Conservation (phyloP, 2,329 filamentous ascomycete species). For the Phialemonium atrogriseum region DNA sequence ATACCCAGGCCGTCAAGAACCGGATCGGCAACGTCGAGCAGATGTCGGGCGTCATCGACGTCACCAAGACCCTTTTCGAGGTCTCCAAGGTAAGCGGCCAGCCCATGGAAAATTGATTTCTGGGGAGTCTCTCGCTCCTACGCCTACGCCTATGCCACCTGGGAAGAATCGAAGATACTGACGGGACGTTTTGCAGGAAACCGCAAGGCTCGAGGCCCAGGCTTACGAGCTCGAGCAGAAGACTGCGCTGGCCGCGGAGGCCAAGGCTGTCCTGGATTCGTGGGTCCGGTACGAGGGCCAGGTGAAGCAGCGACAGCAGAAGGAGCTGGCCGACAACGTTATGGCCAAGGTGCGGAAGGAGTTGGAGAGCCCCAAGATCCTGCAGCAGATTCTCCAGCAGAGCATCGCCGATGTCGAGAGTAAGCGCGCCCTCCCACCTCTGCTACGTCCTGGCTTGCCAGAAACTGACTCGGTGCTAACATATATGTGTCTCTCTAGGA, state of each 20-base stretch:
- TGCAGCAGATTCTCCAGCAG: conserved; percentile 97
- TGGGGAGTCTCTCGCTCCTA: neutral
- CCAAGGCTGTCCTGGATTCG: conserved; percentile 91
- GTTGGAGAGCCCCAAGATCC: conserved; percentile 92
- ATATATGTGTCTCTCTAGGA: conserved; percentile 29
- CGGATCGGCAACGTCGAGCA: conserved; percentile 93
- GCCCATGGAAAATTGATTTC: neutral
- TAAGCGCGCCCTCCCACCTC: conserved; percentile 32
- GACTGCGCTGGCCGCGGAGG: conserved; percentile 85
- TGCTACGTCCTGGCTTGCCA: neutral
- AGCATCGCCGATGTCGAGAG: conserved; percentile 94
- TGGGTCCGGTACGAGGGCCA: conserved; percentile 98
- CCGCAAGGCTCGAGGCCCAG: conserved; percentile 89
- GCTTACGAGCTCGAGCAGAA: conserved; percentile 96
- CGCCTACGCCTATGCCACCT: neutral
- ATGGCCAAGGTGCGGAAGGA: conserved; percentile 99
- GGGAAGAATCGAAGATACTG: conserved; percentile 8
- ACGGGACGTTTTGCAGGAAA: conserved; percentile 59
- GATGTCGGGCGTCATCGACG: conserved; percentile 86
- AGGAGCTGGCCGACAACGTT: conserved; percentile 83
- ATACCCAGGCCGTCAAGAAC: conserved; percentile 90
- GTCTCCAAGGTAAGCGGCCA: conserved; percentile 77
- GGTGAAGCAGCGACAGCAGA: conserved; percentile 98
- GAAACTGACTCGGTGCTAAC: conserved; percentile 23
- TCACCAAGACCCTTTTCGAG: conserved; percentile 94